These are phyloP conservation scores for Amanita pseudoporphyria DNA, from an alignment of 768 basidiomycete genomes.

Conservation along the genomic window DNA sequence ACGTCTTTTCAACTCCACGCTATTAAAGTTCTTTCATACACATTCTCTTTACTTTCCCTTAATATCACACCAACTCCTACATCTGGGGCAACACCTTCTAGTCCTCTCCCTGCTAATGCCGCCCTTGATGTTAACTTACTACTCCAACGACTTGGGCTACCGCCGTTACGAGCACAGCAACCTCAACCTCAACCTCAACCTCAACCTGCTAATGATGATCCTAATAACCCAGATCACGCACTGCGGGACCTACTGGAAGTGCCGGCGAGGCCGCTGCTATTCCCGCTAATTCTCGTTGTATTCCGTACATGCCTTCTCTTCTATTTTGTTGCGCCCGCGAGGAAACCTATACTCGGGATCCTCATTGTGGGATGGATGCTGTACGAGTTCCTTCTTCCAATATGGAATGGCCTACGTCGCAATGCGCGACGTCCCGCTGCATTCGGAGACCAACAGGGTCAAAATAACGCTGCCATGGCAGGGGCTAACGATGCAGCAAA, in stretches of 20 bases:
- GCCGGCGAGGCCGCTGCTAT: constrained; percentile 55
- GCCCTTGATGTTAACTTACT: constrained; percentile 41
- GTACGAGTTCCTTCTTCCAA: constrained; percentile 68
- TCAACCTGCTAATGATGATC: constrained; percentile 17
- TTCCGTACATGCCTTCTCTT: constrained; percentile 60
- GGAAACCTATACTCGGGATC: constrained; percentile 61
- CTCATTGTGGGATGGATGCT: constrained; percentile 61
- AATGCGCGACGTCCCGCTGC: constrained; percentile 26
- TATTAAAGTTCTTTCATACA: constrained; percentile 50
- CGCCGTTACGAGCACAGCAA: constrained; percentile 29
- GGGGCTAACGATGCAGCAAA: constrained; percentile 12
- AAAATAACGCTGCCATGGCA: constrained; percentile 7
- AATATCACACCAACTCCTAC: constrained; percentile 18
- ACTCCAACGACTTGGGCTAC: constrained; percentile 57
- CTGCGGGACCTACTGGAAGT: constrained; percentile 42
- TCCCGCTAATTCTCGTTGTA: constrained; percentile 58
- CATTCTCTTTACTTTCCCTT: constrained; percentile 39
- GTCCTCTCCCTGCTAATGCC: not conserved
- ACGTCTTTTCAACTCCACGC: constrained; percentile 57
- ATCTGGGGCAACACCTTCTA: constrained; percentile 28
- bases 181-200: not conserved
- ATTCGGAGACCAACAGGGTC: constrained; percentile 20
- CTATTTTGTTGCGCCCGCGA: constrained; percentile 69
- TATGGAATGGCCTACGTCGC: constrained; percentile 36
- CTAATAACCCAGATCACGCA: constrained; percentile 23